Evolutionary conservation across 139 green algal species (phyloP), one percentile per base, ranked within the genome.

Genomic region (Astrephomene gubernaculifera): DNA sequence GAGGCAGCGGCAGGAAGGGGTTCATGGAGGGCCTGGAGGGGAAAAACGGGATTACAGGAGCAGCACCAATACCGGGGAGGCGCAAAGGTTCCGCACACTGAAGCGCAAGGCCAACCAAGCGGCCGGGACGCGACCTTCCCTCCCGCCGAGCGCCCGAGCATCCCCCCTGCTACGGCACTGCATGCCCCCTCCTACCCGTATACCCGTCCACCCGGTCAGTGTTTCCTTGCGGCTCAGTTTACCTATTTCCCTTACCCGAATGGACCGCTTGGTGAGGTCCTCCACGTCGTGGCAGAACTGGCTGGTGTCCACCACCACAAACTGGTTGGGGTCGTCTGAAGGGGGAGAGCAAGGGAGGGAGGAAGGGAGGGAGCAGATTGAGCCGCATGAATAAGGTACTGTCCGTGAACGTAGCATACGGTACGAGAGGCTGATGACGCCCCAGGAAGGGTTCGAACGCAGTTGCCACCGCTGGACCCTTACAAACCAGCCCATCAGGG

Each of bases 211-310:
- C 49, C 49, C 49, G 14, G 14, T 57, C 49, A 12, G 12, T 17
- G 49, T 57, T 25, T 17, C 49, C 57, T n/a, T n/a, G n/a, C n/a
- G n/a, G n/a, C n/a, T n/a, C n/a, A n/a, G n/a, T n/a, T n/a, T n/a
- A n/a, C n/a, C n/a, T n/a, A n/a, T n/a, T n/a, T 22, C 65, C 0
- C 75, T 0, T 29, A 82, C 75, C 75, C 43, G 39, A 45, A 88
- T 86, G 25, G 61, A 39, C 61, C 6, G 8, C 61, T 88, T 75
- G 35, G 79, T 85, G 2, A 78, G 64, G 79, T 85, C 64, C 79
- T 85, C 79, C 25, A 24, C 24, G 64, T 76, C 64, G 35, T 36
- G 10, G 0, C 14, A 6, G 45, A 85, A 85, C 21, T 33, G 2
- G 19, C 44, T 17, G 0, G 45, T 33, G 45, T 85, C 79, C 64